Evolutionary conservation across 768 basidiomycete species (phyloP).

Genomic region (Lactifluus volemus): DNA sequence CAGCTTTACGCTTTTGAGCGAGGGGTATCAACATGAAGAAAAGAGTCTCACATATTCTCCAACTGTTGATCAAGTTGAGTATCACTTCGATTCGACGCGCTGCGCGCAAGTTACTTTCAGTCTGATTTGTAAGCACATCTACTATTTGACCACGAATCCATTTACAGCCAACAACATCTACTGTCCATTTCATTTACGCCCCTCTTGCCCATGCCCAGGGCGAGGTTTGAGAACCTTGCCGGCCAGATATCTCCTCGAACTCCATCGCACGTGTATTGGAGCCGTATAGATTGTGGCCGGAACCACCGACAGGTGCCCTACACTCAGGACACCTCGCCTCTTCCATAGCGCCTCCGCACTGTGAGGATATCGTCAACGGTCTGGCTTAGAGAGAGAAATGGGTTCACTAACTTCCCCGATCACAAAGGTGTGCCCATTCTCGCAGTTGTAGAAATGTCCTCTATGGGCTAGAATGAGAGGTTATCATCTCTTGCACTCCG

Average conservation of each 20-base stretch:
- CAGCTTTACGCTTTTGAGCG: not conserved
- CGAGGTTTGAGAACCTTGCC: slow-evolving; percentile 23
- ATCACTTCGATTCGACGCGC: not conserved
- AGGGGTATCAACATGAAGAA: not conserved
- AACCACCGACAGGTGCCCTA: slow-evolving; percentile 43
- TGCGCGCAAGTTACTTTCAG: not conserved
- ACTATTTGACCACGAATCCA: too few relatives aligned
- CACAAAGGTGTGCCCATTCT: slow-evolving; percentile 54
- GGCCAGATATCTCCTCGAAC: slow-evolving; percentile 36
- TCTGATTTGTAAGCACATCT: not conserved
- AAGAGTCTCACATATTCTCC: slow-evolving; percentile 1
- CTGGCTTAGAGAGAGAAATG: not conserved
- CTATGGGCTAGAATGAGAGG: slow-evolving; percentile 19
- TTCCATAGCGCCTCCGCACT: slow-evolving; percentile 55
- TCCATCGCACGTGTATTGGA: slow-evolving; percentile 40
- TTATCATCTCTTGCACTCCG: not conserved
- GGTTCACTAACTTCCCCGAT: slow-evolving; percentile 40
- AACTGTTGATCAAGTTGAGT: not conserved
- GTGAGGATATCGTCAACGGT: not conserved
- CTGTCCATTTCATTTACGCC: not conserved
- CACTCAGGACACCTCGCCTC: slow-evolving; percentile 48
- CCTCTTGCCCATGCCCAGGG: slow-evolving; percentile 27
- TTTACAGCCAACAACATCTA: too few relatives aligned
- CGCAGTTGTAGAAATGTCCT: slow-evolving; percentile 29
- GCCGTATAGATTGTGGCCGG: slow-evolving; percentile 30